These are phyloP conservation scores for Thraustochytrium striatum DNA, from an alignment of 352 stramenopile species.

Conservation along the genomic window DNA sequence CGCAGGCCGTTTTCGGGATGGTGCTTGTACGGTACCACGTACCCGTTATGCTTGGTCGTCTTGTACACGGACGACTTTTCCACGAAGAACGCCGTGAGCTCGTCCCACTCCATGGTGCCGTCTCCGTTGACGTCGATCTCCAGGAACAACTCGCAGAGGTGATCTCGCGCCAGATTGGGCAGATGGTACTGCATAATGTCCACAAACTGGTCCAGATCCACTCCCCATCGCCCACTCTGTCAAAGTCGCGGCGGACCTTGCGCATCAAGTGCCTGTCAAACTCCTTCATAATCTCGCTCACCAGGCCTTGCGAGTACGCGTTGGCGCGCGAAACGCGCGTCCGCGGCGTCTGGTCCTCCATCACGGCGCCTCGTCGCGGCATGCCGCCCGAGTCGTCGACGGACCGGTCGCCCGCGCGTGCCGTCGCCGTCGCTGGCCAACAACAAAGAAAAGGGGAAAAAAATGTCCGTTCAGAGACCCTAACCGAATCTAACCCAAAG, in stretches of 20 bases:
- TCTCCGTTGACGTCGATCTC: conserved; percentile 59
- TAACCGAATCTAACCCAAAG: too few relatives aligned
- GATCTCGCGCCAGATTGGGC: not conserved
- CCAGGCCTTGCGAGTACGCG: conserved; percentile 29
- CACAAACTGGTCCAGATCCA: conserved; percentile 16
- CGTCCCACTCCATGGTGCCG: conserved; percentile 59
- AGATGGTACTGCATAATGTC: conserved; percentile 33
- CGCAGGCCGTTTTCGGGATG: not conserved
- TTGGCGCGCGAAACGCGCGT: not conserved
- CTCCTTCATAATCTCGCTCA: conserved; percentile 32
- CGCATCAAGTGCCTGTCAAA: not conserved
- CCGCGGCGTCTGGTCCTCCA: not conserved
- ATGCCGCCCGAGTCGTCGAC: too few relatives aligned
- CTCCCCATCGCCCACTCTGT: conserved; percentile 15
- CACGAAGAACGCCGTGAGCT: conserved; percentile 58
- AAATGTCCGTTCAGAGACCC: too few relatives aligned
- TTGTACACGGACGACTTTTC: conserved; percentile 56
- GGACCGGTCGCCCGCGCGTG: too few relatives aligned
- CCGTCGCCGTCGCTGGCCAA: too few relatives aligned
- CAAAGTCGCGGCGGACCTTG: conserved; percentile 20
- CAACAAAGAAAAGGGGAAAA: too few relatives aligned
- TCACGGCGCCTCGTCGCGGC: too few relatives aligned
- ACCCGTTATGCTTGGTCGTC: not conserved
- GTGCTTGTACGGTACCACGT: conserved; percentile 24
- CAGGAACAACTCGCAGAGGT: conserved; percentile 53